These are phyloP conservation scores for Kurtzmaniella quercitrusa DNA, from an alignment of 1,139 yeast genomes.

Conservation along the genomic window DNA sequence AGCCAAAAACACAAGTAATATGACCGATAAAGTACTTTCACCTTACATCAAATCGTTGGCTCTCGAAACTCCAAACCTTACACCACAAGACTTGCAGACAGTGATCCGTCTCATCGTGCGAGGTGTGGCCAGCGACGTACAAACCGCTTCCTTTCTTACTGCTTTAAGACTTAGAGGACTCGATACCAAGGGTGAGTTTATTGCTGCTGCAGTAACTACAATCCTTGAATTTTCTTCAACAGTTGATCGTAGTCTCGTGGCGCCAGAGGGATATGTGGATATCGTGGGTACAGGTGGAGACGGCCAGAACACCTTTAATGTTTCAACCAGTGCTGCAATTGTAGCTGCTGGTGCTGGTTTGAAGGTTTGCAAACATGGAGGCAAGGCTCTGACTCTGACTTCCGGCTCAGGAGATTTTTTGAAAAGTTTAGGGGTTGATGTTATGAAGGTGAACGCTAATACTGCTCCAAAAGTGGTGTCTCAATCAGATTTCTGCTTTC, in stretches of 20 bases:
- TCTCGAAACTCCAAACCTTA: conserved; percentile 53
- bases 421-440: conserved; percentile 70
- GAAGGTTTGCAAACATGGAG: conserved; percentile 87
- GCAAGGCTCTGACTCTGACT: conserved; percentile 89
- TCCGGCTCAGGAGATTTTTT: conserved; percentile 94
- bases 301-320: conserved; percentile 95
- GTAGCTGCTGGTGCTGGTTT: conserved; percentile 90
- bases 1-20: neutral
- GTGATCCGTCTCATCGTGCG: conserved; percentile 60
- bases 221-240: conserved; percentile 59
- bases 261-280: conserved; percentile 62
- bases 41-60: conserved; percentile 65
- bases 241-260: conserved; percentile 40
- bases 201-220: conserved; percentile 80
- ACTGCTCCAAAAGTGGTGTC: conserved; percentile 64
- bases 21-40: conserved; percentile 34
- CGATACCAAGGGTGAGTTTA: conserved; percentile 78
- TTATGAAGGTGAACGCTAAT: conserved; percentile 59
- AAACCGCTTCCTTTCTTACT: conserved; percentile 74
- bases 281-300: conserved; percentile 99
- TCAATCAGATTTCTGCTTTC: conserved; percentile 60
- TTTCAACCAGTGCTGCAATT: conserved; percentile 90
- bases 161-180: conserved; percentile 68
- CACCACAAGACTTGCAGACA: conserved; percentile 55
- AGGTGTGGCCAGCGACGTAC: conserved; percentile 63